Percentiles rank a stretch among this genome's conserved stretches.
These are phyloP conservation scores for Parietaria judaica DNA, from an alignment of 306 rosid species.

Conservation along the genomic window DNA sequence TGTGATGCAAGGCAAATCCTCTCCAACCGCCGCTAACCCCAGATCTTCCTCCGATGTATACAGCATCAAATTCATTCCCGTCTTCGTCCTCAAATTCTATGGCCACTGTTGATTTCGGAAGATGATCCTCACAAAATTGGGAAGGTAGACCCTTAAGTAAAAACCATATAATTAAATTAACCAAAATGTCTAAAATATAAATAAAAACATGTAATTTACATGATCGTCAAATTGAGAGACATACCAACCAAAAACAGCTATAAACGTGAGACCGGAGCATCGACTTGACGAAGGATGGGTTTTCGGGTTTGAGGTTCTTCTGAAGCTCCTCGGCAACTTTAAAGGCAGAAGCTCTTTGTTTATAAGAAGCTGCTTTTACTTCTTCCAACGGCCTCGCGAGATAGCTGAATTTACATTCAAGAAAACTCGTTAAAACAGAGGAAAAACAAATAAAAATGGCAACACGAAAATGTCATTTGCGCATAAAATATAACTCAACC, in stretches of 20 bases:
- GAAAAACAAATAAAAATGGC: no score
- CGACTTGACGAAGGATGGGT: conserved; percentile 58
- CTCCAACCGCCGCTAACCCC: conserved; percentile 87
- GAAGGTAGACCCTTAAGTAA: conserved; percentile 50
- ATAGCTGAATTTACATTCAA: conserved; percentile 34
- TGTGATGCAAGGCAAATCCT: conserved; percentile 71
- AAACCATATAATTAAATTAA: conserved; percentile 1
- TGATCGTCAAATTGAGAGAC: not conserved
- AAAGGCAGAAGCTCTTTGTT: conserved; percentile 45
- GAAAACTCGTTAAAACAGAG: not conserved
- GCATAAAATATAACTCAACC: conserved; percentile 28
- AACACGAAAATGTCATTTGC: no score
- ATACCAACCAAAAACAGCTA: conserved; percentile 86
- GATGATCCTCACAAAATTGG: conserved; percentile 50
- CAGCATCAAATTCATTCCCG: conserved; percentile 41
- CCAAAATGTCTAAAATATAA: conserved; percentile 5
- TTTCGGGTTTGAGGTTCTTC: conserved; percentile 30
- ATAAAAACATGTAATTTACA: not conserved
- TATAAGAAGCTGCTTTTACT: conserved; percentile 40
- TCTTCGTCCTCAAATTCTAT: conserved; percentile 60
- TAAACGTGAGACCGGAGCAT: conserved; percentile 85
- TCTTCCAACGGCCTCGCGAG: conserved; percentile 62
- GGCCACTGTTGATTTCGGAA: conserved; percentile 30
- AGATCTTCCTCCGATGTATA: conserved; percentile 42
- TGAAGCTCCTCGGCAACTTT: conserved; percentile 47